phyloP scores from a whole-genome alignment of 2,329 filamentous ascomycete genomes.

The Aureobasidium sp. region DNA sequence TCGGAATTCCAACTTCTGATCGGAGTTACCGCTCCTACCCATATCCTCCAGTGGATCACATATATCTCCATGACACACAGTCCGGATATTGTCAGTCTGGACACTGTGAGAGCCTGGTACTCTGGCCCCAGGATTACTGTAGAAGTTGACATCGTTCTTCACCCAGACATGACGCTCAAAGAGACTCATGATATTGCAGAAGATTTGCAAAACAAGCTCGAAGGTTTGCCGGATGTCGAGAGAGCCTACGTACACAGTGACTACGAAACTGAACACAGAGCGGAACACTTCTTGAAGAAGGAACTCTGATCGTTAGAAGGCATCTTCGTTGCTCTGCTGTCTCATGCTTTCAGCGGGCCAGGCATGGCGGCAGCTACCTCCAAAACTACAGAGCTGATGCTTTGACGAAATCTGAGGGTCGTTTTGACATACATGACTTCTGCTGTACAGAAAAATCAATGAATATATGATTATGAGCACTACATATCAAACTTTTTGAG shows the following conservation, averaged over 20 bases:
- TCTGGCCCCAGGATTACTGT: slow-evolving; percentile 81
- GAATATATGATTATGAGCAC: neutral
- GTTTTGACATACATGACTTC: neutral
- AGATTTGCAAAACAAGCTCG: slow-evolving; percentile 85
- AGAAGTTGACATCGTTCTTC: slow-evolving; percentile 95
- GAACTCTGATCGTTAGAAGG: slow-evolving; percentile 39
- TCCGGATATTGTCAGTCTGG: slow-evolving; percentile 70
- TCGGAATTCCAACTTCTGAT: slow-evolving; percentile 85
- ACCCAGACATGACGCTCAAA: slow-evolving; percentile 59
- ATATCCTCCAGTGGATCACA: slow-evolving; percentile 86
- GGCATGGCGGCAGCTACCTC: neutral
- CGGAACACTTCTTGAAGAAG: slow-evolving; percentile 68
- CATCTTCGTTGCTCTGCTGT: neutral
- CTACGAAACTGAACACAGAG: slow-evolving; percentile 92
- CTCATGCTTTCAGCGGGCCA: neutral
- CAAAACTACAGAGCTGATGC: neutral
- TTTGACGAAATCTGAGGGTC: neutral
- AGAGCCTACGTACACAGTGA: slow-evolving; percentile 94
- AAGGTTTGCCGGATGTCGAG: slow-evolving; percentile 85
- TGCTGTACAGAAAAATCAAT: neutral
- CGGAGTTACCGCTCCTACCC: slow-evolving; percentile 75
- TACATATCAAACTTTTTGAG: too few species aligned
- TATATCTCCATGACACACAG: slow-evolving; percentile 93
- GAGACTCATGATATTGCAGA: slow-evolving; percentile 90
- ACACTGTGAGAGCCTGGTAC: slow-evolving; percentile 92